These are phyloP conservation scores for Dimargaris cristalligena DNA, from an alignment of 192 early-diverging fungal genomes.

Conservation along the genomic window DNA sequence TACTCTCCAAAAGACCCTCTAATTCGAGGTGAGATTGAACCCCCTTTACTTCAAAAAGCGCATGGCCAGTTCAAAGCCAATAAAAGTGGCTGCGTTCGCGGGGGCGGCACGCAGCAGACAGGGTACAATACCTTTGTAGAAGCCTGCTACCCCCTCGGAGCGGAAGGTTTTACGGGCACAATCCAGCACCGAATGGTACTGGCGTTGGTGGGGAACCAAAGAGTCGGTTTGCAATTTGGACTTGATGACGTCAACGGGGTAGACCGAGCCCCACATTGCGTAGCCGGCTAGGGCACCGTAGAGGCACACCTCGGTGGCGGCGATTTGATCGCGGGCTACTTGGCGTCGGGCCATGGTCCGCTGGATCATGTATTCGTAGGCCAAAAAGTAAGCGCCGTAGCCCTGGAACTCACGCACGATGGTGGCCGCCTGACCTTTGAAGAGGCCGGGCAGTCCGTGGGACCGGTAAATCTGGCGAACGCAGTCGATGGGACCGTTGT, in stretches of 20 bases:
- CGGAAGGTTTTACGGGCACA: constrained; percentile 61
- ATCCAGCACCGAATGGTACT: constrained; percentile 60
- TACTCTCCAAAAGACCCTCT: no score
- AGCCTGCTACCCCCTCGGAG: constrained; percentile 66
- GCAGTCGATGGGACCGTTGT: constrained; percentile 68
- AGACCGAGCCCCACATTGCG: constrained; percentile 67
- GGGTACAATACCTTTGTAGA: constrained; percentile 70
- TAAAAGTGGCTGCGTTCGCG: constrained; percentile 84
- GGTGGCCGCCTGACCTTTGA: constrained; percentile 81
- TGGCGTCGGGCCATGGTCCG: constrained; percentile 39
- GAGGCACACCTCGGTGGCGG: constrained; percentile 53
- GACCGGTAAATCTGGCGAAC: constrained; percentile 57
- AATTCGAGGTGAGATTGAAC: no score
- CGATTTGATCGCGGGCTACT: constrained; percentile 49
- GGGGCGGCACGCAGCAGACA: constrained; percentile 88
- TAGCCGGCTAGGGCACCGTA: constrained; percentile 78
- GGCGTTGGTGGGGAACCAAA: constrained; percentile 40
- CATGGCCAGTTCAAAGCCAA: constrained; percentile 67
- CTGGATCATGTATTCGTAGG: constrained; percentile 82
- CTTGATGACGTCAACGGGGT: constrained; percentile 89
- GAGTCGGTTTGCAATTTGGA: constrained; percentile 88
- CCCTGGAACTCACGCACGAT: constrained; percentile 78
- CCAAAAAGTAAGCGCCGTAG: constrained; percentile 85
- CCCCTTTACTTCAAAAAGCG: constrained; percentile 21
- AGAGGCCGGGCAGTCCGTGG: constrained; percentile 66